These are phyloP conservation scores for Fusarium compactum DNA, from an alignment of 2,329 filamentous ascomycete genomes.

Conservation along the genomic window DNA sequence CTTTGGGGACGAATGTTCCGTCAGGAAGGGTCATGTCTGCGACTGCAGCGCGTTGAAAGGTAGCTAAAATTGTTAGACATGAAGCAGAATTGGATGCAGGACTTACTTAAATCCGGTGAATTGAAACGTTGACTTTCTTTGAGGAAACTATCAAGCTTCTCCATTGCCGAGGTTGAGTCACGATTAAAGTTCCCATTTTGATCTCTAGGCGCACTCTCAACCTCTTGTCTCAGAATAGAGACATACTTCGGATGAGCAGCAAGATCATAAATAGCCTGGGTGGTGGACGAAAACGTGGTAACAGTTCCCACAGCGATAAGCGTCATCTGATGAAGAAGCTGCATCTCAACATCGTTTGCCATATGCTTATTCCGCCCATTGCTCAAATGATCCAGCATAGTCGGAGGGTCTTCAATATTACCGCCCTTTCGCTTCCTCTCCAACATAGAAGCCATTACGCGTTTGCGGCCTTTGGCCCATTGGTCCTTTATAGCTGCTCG, in stretches of 20 bases:
- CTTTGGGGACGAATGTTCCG: constrained; percentile 32
- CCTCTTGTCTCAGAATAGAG: constrained; percentile 16
- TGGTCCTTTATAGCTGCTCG: constrained; percentile 17
- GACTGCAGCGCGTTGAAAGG: constrained; percentile 2
- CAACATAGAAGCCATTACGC: constrained; percentile 3
- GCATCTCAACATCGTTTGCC: constrained; percentile 10
- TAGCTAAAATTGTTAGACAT: not conserved
- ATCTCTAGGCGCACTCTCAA: not conserved
- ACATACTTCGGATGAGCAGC: constrained; percentile 33
- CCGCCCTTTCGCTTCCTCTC: not conserved
- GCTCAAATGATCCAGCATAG: constrained; percentile 17
- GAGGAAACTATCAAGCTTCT: constrained; percentile 43
- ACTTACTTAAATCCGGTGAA: constrained; percentile 39
- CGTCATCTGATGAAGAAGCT: constrained; percentile 22
- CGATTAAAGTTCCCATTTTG: not conserved
- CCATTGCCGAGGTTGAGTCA: not conserved
- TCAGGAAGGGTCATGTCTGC: constrained; percentile 25
- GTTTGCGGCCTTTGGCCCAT: constrained; percentile 17
- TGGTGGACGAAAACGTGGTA: constrained; percentile 34
- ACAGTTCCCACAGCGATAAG: constrained; percentile 34
- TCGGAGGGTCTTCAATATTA: not conserved
- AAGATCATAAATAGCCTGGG: constrained; percentile 41
- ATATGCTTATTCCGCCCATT: constrained; percentile 9
- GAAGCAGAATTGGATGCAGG: fast-evolving
- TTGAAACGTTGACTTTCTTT: constrained; percentile 41